Evolutionary conservation across 805 yeast species (phyloP).

Genomic region (Candida schatavii): DNA sequence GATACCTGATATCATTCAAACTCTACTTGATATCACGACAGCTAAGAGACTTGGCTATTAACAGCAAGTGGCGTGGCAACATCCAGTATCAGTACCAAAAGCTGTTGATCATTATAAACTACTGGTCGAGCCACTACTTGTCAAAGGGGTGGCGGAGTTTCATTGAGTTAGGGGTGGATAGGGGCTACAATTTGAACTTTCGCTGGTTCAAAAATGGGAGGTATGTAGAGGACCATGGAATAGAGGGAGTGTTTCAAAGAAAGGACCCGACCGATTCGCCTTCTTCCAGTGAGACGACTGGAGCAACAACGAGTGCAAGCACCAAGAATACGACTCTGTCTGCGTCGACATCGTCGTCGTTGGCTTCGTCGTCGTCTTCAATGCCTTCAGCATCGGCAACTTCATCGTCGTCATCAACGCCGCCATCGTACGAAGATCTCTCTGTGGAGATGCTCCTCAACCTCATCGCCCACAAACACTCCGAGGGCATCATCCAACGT

Average conservation of each 20-base stretch:
- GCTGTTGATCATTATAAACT: slow-evolving; percentile 53
- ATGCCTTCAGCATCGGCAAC: neutral
- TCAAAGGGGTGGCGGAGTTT: slow-evolving; percentile 48
- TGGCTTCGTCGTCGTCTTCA: neutral
- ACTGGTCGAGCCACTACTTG: slow-evolving; percentile 54
- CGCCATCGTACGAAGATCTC: slow-evolving; percentile 18
- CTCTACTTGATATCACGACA: slow-evolving; percentile 59
- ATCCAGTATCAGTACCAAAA: slow-evolving; percentile 56
- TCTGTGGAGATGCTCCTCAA: slow-evolving; percentile 35
- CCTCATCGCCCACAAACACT: slow-evolving; percentile 37
- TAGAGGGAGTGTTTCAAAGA: slow-evolving; percentile 5
- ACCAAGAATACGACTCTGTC: neutral
- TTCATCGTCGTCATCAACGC: neutral
- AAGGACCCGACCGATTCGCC: slow-evolving; percentile 15
- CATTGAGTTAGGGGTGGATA: slow-evolving; percentile 60
- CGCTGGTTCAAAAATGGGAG: slow-evolving; percentile 64
- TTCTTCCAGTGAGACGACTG: too few relatives aligned
- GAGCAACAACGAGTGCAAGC: neutral
- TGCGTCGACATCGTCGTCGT: neutral
- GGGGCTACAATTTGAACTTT: slow-evolving; percentile 45
- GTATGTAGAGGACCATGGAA: slow-evolving; percentile 14
- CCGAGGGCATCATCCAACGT: slow-evolving; percentile 28
- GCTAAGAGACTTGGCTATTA: slow-evolving; percentile 42
- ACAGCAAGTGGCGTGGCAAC: slow-evolving; percentile 57
- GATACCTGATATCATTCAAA: slow-evolving; percentile 62